These are phyloP conservation scores for Phytopythium cucurbitacearum DNA, from an alignment of 352 stramenopile genomes.

Conservation along the genomic window DNA sequence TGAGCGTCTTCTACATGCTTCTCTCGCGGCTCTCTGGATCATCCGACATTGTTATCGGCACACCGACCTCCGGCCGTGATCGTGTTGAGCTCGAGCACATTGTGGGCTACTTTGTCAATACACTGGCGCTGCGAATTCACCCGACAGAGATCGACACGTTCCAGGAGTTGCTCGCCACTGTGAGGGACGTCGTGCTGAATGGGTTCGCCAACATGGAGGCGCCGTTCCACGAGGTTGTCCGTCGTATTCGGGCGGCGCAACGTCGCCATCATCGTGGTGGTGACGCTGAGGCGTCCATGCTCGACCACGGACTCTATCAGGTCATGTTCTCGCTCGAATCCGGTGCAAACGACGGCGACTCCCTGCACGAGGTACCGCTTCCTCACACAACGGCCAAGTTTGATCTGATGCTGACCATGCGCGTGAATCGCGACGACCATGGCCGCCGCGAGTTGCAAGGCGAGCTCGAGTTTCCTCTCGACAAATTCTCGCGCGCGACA, in stretches of 20 bases:
- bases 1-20: constrained; percentile 43
- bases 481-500: constrained; percentile 24
- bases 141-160: constrained; percentile 15
- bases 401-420: constrained; percentile 64
- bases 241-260: constrained; percentile 26
- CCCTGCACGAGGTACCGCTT: constrained; percentile 19
- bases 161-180: constrained; percentile 20
- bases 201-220: constrained; percentile 47
- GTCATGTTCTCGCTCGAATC: constrained; percentile 60
- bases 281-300: constrained; percentile 4
- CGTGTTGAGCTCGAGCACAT: constrained; percentile 20
- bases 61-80: constrained; percentile 28
- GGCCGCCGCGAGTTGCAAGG: constrained; percentile 20
- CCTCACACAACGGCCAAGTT: constrained; percentile 43
- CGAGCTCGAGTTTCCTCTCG: constrained; percentile 36
- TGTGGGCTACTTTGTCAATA: constrained; percentile 63
- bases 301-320: constrained; percentile 34
- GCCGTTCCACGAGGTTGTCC: constrained; percentile 46
- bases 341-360: background rate
- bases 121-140: constrained; percentile 40
- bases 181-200: constrained; percentile 36
- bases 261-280: background rate
- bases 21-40: constrained; percentile 34
- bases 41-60: constrained; percentile 40
- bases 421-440: constrained; percentile 3